Percentiles rank a stretch among this genome's conserved stretches.
phyloP scores from a whole-genome alignment of 2,329 filamentous ascomycete genomes.

The Cladosporium sp. region DNA sequence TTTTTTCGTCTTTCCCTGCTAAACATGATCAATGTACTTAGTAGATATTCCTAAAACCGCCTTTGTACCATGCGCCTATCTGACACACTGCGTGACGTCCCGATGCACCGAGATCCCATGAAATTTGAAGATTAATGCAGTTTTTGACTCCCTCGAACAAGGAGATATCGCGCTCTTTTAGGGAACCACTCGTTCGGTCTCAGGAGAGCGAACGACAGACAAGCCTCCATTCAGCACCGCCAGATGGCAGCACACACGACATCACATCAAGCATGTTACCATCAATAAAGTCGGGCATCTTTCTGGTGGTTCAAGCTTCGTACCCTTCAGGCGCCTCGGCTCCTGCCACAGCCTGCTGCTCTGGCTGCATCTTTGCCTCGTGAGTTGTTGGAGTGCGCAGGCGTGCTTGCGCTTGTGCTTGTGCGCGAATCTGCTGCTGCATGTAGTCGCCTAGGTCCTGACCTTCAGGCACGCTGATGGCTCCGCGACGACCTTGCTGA shows the following conservation, averaged over 20 bases:
- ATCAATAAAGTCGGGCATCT: background rate
- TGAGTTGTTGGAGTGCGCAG: background rate
- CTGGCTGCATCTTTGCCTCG: background rate
- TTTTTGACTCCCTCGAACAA: background rate
- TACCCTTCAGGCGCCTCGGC: background rate
- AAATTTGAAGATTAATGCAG: background rate
- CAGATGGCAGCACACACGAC: background rate
- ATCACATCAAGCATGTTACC: background rate
- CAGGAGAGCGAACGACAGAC: background rate
- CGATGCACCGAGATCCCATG: background rate
- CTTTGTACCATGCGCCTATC: background rate
- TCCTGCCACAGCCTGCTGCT: background rate
- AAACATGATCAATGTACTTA: background rate
- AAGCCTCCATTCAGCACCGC: background rate
- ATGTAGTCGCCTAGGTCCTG: background rate
- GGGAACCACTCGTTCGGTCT: background rate
- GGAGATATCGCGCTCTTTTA: background rate
- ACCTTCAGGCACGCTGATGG: background rate
- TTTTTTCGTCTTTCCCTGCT: background rate
- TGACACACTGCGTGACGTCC: background rate
- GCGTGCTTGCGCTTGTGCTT: background rate
- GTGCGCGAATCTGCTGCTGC: background rate
- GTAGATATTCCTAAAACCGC: background rate
- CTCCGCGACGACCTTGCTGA: background rate
- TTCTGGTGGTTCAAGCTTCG: background rate